phyloP scores from a whole-genome alignment of 768 basidiomycete species.

The Neoboletus brunneissimus region DNA sequence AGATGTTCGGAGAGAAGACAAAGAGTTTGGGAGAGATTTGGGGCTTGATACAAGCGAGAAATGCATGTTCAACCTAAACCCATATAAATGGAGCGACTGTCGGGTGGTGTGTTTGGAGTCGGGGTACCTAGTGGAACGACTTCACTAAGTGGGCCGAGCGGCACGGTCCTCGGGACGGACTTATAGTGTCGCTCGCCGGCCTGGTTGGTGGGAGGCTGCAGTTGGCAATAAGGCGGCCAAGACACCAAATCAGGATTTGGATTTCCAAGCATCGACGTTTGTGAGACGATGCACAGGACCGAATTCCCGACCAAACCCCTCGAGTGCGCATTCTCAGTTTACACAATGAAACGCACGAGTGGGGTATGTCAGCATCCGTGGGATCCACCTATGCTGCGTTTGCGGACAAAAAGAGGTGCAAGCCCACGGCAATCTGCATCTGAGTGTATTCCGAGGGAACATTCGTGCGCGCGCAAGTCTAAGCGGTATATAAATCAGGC shows the following conservation, averaged over 20 bases:
- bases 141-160: not conserved
- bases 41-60: conserved; percentile 20
- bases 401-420: not conserved
- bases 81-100: not conserved
- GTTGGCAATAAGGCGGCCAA: not conserved
- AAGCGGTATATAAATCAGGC: conserved; percentile 17
- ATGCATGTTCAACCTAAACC: conserved; percentile 14
- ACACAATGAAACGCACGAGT: not conserved
- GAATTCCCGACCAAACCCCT: not conserved
- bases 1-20: conserved; percentile 6
- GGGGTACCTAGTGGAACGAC: not conserved
- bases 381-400: not conserved
- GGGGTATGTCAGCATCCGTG: not conserved
- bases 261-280: not conserved
- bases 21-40: conserved; percentile 24
- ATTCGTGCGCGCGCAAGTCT: conserved; percentile 2
- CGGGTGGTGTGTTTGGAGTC: not conserved
- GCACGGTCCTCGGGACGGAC: not conserved
- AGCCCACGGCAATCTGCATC: not conserved
- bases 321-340: not conserved
- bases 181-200: too few species aligned
- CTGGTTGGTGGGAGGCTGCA: not conserved
- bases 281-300: not conserved
- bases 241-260: not conserved
- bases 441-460: not conserved